Evolutionary conservation across 2,329 filamentous ascomycete species (phyloP).

Genomic region (Paecilomyces dactylethromorphus): DNA sequence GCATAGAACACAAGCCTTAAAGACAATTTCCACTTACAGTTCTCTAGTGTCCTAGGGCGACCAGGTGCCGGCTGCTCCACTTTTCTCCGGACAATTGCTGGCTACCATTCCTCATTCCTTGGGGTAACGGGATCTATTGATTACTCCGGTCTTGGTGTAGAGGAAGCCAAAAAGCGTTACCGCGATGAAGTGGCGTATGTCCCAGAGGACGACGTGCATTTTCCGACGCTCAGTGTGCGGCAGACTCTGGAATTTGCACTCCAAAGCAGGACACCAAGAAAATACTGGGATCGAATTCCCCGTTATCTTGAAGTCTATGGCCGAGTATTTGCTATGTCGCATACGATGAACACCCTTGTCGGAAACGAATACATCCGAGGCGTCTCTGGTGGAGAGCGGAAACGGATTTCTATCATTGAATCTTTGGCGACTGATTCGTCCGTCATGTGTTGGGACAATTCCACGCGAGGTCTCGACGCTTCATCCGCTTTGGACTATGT

Average conservation of each 20-base stretch:
- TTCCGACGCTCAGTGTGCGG: slow-evolving; percentile 67
- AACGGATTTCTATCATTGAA: slow-evolving; percentile 73
- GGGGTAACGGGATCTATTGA: slow-evolving; percentile 62
- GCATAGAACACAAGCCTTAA: too few species aligned
- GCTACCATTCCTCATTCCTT: slow-evolving; percentile 60
- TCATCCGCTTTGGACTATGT: slow-evolving; percentile 74
- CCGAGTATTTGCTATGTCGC: slow-evolving; percentile 72
- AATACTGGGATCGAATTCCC: slow-evolving; percentile 57
- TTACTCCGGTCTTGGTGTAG: slow-evolving; percentile 65
- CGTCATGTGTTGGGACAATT: slow-evolving; percentile 75
- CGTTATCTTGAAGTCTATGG: slow-evolving; percentile 61
- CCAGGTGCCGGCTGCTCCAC: slow-evolving; percentile 71
- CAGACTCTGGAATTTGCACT: slow-evolving; percentile 71
- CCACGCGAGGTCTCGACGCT: slow-evolving; percentile 71
- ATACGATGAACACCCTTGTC: slow-evolving; percentile 67
- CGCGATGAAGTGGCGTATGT: slow-evolving; percentile 74
- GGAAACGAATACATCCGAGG: slow-evolving; percentile 68
- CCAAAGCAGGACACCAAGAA: slow-evolving; percentile 67
- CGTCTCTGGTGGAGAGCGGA: slow-evolving; percentile 73
- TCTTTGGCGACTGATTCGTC: slow-evolving; percentile 67
- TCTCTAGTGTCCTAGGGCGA: slow-evolving; percentile 64
- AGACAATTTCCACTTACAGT: too few species aligned
- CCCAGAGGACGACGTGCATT: slow-evolving; percentile 68
- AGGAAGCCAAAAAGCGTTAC: slow-evolving; percentile 61
- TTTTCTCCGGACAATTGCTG: slow-evolving; percentile 68